Evolutionary conservation across 1,139 yeast species (phyloP).

Genomic region (Meyerozyma athensensis): DNA sequence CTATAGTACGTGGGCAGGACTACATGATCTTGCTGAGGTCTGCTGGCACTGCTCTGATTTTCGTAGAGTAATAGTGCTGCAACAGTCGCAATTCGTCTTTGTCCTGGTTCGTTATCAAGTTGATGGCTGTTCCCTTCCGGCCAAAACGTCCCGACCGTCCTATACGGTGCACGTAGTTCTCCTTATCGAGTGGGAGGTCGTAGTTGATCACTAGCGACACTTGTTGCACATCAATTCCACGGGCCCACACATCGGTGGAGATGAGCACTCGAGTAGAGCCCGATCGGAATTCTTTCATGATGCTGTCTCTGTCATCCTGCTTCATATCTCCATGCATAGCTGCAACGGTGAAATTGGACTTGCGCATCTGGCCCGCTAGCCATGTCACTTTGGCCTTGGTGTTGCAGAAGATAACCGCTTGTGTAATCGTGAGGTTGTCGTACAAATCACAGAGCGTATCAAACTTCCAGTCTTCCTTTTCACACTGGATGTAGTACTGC

Average conservation of each 20-base stretch:
- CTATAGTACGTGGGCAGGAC: too few species aligned
- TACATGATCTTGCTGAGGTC: conserved; percentile 50
- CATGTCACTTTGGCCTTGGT: conserved; percentile 90
- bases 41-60: conserved; percentile 85
- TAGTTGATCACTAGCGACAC: conserved; percentile 93
- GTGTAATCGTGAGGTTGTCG: conserved; percentile 91
- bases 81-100: conserved; percentile 55
- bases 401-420: conserved; percentile 94
- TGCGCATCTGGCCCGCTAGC: conserved; percentile 73
- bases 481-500: conserved; percentile 82
- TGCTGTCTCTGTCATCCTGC: conserved; percentile 83
- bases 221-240: conserved; percentile 97
- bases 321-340: conserved; percentile 98
- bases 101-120: conserved; percentile 76
- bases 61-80: conserved; percentile 72
- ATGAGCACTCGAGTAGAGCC: conserved; percentile 81
- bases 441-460: conserved; percentile 91
- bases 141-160: conserved; percentile 97
- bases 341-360: conserved; percentile 81
- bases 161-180: conserved; percentile 88
- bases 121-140: conserved; percentile 91
- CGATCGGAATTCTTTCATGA: conserved; percentile 81
- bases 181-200: conserved; percentile 81
- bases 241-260: conserved; percentile 96
- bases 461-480: conserved; percentile 92